phyloP scores from a whole-genome alignment of 2,329 filamentous ascomycete species.

The Arthrobotrys sinensis region DNA sequence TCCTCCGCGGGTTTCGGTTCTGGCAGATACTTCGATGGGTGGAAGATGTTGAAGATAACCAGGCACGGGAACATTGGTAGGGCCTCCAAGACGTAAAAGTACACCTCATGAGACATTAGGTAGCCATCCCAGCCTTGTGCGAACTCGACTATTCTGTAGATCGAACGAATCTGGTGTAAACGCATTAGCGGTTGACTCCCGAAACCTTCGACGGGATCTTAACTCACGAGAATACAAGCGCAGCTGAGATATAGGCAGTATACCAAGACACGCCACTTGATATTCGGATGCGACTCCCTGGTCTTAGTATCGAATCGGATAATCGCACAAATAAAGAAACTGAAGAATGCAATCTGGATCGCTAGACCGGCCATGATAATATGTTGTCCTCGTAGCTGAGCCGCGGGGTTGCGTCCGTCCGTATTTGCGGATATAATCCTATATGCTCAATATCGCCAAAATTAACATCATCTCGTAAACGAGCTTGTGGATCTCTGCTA shows the following conservation, averaged over 20 bases:
- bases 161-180: conserved; percentile 69
- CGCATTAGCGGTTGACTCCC: neutral
- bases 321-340: conserved; percentile 61
- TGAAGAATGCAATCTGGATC: conserved; percentile 62
- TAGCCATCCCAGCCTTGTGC: conserved; percentile 72
- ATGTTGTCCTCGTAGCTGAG: conserved; percentile 47
- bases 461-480: neutral
- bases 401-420: conserved; percentile 48
- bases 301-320: conserved; percentile 62
- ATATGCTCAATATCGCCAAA: neutral
- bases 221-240: conserved; percentile 59
- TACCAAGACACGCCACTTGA: conserved; percentile 59
- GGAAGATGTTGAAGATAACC: conserved; percentile 70
- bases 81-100: conserved; percentile 72
- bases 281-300: conserved; percentile 9
- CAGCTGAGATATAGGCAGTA: conserved; percentile 61
- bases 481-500: too few species aligned
- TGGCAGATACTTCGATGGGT: conserved; percentile 69
- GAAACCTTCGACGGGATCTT: neutral
- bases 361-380: conserved; percentile 61
- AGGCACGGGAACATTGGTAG: conserved; percentile 71
- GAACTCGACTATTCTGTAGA: conserved; percentile 73
- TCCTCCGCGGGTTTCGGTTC: conserved; percentile 36
- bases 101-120: conserved; percentile 71
- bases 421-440: conserved; percentile 61